Percentiles rank a stretch among this genome's conserved stretches.
phyloP scores from a whole-genome alignment of 2,329 filamentous ascomycete genomes.

The Paecilomyces sp. region DNA sequence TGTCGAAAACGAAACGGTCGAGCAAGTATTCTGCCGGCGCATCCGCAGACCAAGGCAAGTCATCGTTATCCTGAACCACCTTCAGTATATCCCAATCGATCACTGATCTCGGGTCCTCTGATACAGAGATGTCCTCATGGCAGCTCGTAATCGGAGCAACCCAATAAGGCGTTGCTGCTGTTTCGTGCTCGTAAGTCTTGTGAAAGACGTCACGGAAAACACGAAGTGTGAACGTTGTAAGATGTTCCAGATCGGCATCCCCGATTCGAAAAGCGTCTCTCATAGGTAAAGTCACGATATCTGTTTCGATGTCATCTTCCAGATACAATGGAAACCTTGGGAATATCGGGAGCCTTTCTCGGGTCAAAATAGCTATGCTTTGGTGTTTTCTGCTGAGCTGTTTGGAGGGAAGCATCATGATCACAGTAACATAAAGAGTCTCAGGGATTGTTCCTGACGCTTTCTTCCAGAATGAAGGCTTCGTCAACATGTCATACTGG shows the following conservation, averaged over 20 bases:
- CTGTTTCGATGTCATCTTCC: slow-evolving; percentile 54
- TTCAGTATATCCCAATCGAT: slow-evolving; percentile 40
- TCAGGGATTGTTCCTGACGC: slow-evolving; percentile 39
- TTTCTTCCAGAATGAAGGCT: slow-evolving; percentile 65
- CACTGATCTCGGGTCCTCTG: slow-evolving; percentile 6
- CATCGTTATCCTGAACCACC: slow-evolving; percentile 30
- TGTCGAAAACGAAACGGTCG: slow-evolving; percentile 50
- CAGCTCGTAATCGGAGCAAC: slow-evolving; percentile 53
- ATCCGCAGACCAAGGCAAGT: slow-evolving; percentile 39
- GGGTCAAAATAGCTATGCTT: slow-evolving; percentile 65
- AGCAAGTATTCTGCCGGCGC: slow-evolving; percentile 34
- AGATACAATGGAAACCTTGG: slow-evolving; percentile 68
- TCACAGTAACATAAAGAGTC: slow-evolving; percentile 53
- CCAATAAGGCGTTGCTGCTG: slow-evolving; percentile 71
- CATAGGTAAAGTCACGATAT: slow-evolving; percentile 47
- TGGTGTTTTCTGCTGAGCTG: slow-evolving; percentile 53
- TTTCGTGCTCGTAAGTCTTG: slow-evolving; percentile 65
- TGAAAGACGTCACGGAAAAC: slow-evolving; percentile 83
- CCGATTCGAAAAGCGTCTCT: slow-evolving; percentile 19
- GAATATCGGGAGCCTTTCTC: slow-evolving; percentile 56
- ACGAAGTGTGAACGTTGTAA: slow-evolving; percentile 68
- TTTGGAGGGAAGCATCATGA: slow-evolving; percentile 52
- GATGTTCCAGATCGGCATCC: slow-evolving; percentile 40
- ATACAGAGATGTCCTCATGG: slow-evolving; percentile 1
- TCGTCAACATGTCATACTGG: slow-evolving; percentile 69